Evolutionary conservation across 306 rosid genomes (phyloP), one percentile per base, ranked within the genome.

Genomic region (Canavalia gladiata): DNA sequence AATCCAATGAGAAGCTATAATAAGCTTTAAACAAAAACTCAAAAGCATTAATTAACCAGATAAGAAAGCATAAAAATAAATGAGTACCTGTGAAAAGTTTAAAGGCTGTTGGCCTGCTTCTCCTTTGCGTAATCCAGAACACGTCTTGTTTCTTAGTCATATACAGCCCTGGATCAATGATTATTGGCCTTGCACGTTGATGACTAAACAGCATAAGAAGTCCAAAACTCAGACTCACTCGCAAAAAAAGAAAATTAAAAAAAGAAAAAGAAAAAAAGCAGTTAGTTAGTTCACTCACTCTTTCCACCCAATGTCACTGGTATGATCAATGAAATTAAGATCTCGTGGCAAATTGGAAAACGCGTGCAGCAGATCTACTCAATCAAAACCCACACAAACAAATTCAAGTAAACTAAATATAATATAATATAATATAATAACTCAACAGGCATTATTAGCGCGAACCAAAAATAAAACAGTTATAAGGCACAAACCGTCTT

Each of bases 221-320:
- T 18, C 25, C 13, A 41, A 70, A 46, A 55, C 51, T 52, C 73
- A 76, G 47, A 10, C 76, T 66, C 46, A 68, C 11, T 10, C 37
- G 29, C 2, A 68, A 68, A 75, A 50, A 8, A 62, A 28, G 50
- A 74, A 1, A 86, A 52, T 9, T 29, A n/a, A 45, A 8, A 7
- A 9, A 30, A 34, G 49, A 7, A 66, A 28, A 62, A 52, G 4
- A 30, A 6, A 33, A 0, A 5, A 7, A 52, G 7, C 8, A 59
- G 12, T 39, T 0, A 35, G 9, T 35, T 35, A 35, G 70, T 29
- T 29, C 0, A 75, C 98, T 62, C 78, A 94, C 98, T 90, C 98
- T 87, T 91, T 94, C 98, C 98, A 94, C 28, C 98, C 98, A 86
- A 94, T 88, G 84, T 91, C 86, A 76, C 98, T 87, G 0, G 98